phyloP scores from a whole-genome alignment of 2,329 filamentous ascomycete genomes.

The Zymoseptoria passerinii region DNA sequence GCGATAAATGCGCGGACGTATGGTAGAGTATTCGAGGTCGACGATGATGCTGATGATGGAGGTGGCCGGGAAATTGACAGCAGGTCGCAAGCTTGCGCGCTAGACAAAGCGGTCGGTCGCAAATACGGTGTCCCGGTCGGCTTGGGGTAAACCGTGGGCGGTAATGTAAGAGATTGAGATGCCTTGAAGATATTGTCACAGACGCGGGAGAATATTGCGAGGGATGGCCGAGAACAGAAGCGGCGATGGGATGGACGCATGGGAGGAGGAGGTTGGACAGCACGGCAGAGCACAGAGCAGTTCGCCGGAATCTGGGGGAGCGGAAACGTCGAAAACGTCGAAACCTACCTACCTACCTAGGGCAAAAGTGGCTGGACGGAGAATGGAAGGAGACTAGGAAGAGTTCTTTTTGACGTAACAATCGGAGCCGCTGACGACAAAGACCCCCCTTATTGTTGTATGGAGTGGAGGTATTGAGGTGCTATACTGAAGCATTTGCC shows the following conservation, averaged over 20 bases:
- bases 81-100: background rate
- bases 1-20: background rate
- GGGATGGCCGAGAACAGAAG: background rate
- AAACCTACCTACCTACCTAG: too few relatives aligned
- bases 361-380: background rate
- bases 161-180: background rate
- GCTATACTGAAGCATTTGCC: background rate
- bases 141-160: background rate
- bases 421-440: background rate
- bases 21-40: background rate
- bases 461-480: background rate
- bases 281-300: too few relatives aligned
- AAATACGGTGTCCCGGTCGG: background rate
- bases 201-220: background rate
- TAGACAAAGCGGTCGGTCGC: background rate
- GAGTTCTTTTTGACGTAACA: background rate
- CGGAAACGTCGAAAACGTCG: background rate
- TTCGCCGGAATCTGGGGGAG: background rate
- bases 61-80: background rate
- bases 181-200: background rate
- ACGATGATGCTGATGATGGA: background rate
- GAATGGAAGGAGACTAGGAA: background rate
- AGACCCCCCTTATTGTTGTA: background rate
- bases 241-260: too few relatives aligned
- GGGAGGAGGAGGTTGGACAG: too few relatives aligned